These are phyloP conservation scores for Aspergillus cejpii DNA, from an alignment of 2,329 filamentous ascomycete genomes.

Conservation along the genomic window DNA sequence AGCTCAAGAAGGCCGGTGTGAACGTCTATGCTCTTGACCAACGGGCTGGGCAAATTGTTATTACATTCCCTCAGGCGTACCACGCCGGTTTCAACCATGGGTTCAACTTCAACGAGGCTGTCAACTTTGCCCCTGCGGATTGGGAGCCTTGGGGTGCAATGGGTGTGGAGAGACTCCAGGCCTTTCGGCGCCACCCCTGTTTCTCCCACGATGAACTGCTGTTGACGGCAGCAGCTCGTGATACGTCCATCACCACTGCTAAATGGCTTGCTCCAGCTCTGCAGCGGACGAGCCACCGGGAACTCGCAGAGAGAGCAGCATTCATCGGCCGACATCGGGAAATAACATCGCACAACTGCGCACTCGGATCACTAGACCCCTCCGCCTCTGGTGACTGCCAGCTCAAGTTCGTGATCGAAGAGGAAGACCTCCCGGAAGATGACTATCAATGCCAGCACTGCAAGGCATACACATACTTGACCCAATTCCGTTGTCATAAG, in stretches of 20 bases:
- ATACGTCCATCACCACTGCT: conserved; percentile 77
- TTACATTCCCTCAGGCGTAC: conserved; percentile 95
- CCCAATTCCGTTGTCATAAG: conserved; percentile 77
- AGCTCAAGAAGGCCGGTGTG: conserved; percentile 86
- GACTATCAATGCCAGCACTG: conserved; percentile 88
- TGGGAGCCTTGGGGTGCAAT: conserved; percentile 90
- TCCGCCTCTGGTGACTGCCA: conserved; percentile 47
- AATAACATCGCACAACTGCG: conserved; percentile 49
- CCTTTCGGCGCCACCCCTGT: conserved; percentile 85
- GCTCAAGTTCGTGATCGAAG: conserved; percentile 58
- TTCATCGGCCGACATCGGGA: conserved; percentile 63
- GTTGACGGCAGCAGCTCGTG: conserved; percentile 77
- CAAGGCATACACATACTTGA: conserved; percentile 86
- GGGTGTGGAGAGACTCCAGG: conserved; percentile 77
- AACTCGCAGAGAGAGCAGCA: conserved; percentile 59
- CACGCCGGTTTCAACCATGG: conserved; percentile 98
- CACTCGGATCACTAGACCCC: conserved; percentile 44
- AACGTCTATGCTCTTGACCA: conserved; percentile 94
- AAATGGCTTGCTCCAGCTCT: conserved; percentile 92
- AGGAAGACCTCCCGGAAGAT: conserved; percentile 75
- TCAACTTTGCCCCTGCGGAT: conserved; percentile 91
- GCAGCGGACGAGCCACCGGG: conserved; percentile 67
- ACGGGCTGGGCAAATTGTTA: conserved; percentile 87
- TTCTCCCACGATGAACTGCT: conserved; percentile 96
- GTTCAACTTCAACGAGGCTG: conserved; percentile 98